phyloP scores from a whole-genome alignment of 257 asterid genomes.

The Penstemon eatonii region DNA sequence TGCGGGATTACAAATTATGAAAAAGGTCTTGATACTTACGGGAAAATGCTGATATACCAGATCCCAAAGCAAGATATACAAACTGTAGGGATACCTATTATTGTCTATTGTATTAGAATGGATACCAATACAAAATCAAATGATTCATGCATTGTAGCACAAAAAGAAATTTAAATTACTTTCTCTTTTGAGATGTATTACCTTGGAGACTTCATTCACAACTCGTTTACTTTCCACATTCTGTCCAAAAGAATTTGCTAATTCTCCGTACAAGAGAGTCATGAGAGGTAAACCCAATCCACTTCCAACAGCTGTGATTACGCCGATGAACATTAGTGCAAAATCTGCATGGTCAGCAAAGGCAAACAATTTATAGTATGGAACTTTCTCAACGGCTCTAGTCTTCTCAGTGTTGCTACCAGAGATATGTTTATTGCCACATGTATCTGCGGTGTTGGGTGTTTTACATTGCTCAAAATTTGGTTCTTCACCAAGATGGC shows the following conservation, averaged over 20 bases:
- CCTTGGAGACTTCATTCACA: slow-evolving; percentile 58
- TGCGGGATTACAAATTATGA: background rate
- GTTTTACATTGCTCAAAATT: too few relatives aligned
- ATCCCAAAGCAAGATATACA: slow-evolving; percentile 57
- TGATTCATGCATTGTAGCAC: background rate
- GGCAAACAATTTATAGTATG: slow-evolving; percentile 51
- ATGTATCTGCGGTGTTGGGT: too few relatives aligned
- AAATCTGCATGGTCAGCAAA: slow-evolving; percentile 52
- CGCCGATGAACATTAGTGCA: slow-evolving; percentile 49
- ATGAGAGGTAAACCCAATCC: slow-evolving; percentile 58
- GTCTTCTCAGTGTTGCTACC: slow-evolving; percentile 4
- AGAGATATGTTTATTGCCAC: too few relatives aligned
- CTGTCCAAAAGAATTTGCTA: slow-evolving; percentile 57
- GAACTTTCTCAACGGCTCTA: slow-evolving; percentile 35
- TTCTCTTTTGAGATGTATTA: background rate
- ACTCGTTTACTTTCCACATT: slow-evolving; percentile 30
- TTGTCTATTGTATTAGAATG: background rate
- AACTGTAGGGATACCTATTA: slow-evolving; percentile 53
- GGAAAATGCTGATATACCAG: slow-evolving; percentile 50
- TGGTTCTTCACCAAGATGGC: too few relatives aligned
- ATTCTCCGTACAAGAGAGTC: slow-evolving; percentile 49
- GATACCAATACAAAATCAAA: background rate
- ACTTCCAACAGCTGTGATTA: slow-evolving; percentile 45
- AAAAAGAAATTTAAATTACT: background rate
- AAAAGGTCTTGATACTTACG: slow-evolving; percentile 38